Base-by-base conservation (phyloP, 2,329 filamentous ascomycete species). In the Fusarium fracticaudum region DNA sequence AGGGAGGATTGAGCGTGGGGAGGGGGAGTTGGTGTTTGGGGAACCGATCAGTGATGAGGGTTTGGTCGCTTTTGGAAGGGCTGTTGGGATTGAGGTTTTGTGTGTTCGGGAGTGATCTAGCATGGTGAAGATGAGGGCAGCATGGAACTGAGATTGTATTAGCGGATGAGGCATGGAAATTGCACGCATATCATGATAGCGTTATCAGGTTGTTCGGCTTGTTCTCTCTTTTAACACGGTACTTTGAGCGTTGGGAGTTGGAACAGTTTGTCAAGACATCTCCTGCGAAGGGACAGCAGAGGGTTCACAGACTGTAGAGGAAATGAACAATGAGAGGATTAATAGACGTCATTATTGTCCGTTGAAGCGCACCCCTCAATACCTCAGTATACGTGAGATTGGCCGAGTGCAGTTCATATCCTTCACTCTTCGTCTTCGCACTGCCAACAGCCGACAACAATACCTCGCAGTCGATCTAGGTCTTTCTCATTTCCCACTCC, bases 121-220 rank as follows among this genome's bases (percentile, higher is more conserved):
- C n/a, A n/a, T n/a, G n/a, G n/a, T n/a, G n/a, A n/a, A n/a, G 35
- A 11, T 31, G 29, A 31, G 11, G 15, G 24, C 13, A 41, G 20
- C 0, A 12, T 15, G 22, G 15, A n/a, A 33, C 38, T 14, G 12
- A 24, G 3, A n/a, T 18, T n/a, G 7, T 6, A n/a, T 24, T 9
- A 29, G 26, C 3, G 26, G 18, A 31, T 11, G 18, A 48, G 8
- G 9, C 10, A 22, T 22, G 13, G 10, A 4, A 4, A 22, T 35
- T 7, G 3, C 13, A 5, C 4, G 5, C 5, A 15, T 35, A 1
- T 40, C 37, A 1, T 4, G 12, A 22, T 20, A 26, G 3, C 3
- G 10, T 10, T 22, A 7, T 18, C 5, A 9, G n/a, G 2, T 6
- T 15, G 1, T 26, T 26, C 3, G 4, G 10, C 12, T 26, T 10